Evolutionary conservation across 2,329 filamentous ascomycete genomes (phyloP).

Genomic region (Epichloe scottii): DNA sequence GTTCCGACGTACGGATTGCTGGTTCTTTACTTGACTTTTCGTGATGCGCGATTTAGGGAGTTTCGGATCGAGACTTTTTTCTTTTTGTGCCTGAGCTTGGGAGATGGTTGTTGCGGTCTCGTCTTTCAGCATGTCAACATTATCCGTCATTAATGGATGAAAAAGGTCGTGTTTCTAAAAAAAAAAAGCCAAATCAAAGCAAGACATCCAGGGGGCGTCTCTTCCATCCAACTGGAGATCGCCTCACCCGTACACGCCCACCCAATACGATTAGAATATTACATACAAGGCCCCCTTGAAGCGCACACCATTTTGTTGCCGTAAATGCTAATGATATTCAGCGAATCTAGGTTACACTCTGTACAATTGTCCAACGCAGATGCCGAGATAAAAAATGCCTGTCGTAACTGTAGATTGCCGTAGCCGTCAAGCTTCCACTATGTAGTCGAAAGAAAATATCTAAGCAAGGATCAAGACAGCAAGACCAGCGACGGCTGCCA

Average conservation of each 20-base stretch:
- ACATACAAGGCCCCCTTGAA: conserved; percentile 17
- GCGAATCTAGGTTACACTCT: too few relatives aligned
- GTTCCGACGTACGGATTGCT: too few relatives aligned
- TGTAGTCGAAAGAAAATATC: conserved; percentile 24
- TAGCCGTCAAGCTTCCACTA: conserved; percentile 28
- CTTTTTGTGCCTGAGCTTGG: too few relatives aligned
- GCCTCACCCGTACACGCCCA: conserved; percentile 11
- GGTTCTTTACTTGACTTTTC: too few relatives aligned
- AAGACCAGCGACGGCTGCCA: conserved; percentile 43
- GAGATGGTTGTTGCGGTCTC: too few relatives aligned
- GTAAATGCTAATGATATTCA: conserved; percentile 10
- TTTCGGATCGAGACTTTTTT: not conserved
- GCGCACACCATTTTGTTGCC: conserved; percentile 6
- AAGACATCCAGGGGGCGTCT: not conserved
- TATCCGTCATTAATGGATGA: not conserved
- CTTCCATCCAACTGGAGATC: too few relatives aligned
- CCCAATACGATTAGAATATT: conserved; percentile 34
- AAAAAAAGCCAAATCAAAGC: conserved; percentile 1
- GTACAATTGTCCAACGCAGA: too few relatives aligned
- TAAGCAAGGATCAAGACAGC: conserved; percentile 43
- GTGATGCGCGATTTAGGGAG: too few relatives aligned
- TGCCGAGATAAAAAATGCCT: conserved; percentile 16
- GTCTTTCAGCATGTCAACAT: rapidly evolving
- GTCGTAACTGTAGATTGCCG: conserved; percentile 22
- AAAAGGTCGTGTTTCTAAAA: conserved; percentile 3